phyloP scores from a whole-genome alignment of 2,329 filamentous ascomycete species.

The Sporothrix luriei region DNA sequence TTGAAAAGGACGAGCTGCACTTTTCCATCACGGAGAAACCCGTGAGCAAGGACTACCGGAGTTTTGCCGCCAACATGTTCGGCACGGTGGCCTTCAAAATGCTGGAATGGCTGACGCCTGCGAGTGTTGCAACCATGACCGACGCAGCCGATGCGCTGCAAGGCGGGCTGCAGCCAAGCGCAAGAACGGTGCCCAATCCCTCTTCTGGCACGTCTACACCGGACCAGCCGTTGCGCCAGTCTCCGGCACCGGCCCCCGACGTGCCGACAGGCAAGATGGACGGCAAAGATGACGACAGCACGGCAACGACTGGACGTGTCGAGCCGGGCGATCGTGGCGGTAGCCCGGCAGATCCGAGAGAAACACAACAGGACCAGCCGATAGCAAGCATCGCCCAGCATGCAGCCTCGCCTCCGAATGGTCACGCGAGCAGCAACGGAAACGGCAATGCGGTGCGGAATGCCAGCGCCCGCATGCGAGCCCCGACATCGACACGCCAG shows the following conservation, averaged over 20 bases:
- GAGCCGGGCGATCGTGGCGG: neutral
- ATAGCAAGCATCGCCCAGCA: neutral
- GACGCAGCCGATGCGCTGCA: constrained; percentile 44
- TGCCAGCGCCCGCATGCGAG: constrained; percentile 43
- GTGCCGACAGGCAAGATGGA: neutral
- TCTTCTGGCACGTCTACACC: neutral
- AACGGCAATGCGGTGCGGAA: constrained; percentile 39
- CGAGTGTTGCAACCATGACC: constrained; percentile 55
- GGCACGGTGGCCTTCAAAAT: constrained; percentile 68
- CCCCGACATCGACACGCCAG: constrained; percentile 39
- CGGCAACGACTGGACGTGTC: neutral
- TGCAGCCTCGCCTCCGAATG: neutral
- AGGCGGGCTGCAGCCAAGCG: constrained; percentile 35
- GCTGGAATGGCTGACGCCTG: constrained; percentile 69
- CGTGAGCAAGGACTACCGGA: constrained; percentile 59
- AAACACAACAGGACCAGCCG: neutral
- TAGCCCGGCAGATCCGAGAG: too few species aligned
- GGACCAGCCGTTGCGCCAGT: neutral
- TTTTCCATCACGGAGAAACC: constrained; percentile 52
- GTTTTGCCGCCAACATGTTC: constrained; percentile 65
- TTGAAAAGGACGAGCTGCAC: constrained; percentile 30
- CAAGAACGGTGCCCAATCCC: neutral
- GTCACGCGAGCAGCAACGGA: neutral
- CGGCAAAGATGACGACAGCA: neutral
- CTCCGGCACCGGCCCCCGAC: neutral